Evolutionary conservation across 352 stramenopile genomes (phyloP).

Genomic region (Phytopythium helicoides): DNA sequence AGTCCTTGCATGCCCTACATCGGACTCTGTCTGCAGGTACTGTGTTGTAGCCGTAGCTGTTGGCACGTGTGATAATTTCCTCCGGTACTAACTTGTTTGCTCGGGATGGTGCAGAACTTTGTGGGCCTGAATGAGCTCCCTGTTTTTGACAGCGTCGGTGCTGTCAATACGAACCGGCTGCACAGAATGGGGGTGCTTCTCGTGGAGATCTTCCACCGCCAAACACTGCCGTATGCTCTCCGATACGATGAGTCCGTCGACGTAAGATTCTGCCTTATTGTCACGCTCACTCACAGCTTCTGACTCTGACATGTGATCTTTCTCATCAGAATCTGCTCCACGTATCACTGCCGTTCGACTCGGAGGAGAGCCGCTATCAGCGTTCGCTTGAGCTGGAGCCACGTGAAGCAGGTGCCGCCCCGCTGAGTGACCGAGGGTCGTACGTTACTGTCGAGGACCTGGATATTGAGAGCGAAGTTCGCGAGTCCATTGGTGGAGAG

Average conservation of each 20-base stretch:
- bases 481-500: constrained; percentile 69
- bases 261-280: constrained; percentile 31
- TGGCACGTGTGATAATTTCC: no score
- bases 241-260: constrained; percentile 53
- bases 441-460: constrained; percentile 48
- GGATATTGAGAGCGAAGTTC: constrained; percentile 79
- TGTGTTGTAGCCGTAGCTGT: background rate
- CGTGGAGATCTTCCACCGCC: constrained; percentile 76
- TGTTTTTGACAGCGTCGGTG: constrained; percentile 55
- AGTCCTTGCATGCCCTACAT: constrained; percentile 88
- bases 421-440: constrained; percentile 54
- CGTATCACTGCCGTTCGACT: constrained; percentile 61
- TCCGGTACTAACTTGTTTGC: background rate
- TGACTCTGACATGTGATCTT: background rate
- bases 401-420: constrained; percentile 60
- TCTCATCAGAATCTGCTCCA: constrained; percentile 55
- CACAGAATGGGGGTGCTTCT: constrained; percentile 69
- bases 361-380: constrained; percentile 75
- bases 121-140: constrained; percentile 81
- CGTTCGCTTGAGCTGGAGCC: constrained; percentile 74
- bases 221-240: constrained; percentile 68
- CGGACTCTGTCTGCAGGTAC: constrained; percentile 81
- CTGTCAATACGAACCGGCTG: constrained; percentile 73
- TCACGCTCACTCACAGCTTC: background rate
- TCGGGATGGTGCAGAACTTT: constrained; percentile 39